Evolutionary conservation across 768 basidiomycete genomes (phyloP), one percentile per base, ranked within the genome.

Genomic region (Collybia nuda): DNA sequence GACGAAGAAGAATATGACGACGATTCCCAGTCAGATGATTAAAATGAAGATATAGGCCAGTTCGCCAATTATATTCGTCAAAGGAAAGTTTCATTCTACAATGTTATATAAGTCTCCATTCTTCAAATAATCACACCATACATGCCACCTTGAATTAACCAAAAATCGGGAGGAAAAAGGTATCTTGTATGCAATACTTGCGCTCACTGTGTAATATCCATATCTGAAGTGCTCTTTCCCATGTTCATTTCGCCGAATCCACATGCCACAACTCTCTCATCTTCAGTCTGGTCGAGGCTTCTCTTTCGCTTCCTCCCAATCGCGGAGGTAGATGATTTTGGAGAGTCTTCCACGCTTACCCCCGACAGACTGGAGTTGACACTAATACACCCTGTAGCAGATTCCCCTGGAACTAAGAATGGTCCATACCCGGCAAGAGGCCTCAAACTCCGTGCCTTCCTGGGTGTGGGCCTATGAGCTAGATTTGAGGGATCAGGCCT

Each of bases 261-360:
- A 19, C 5, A 26, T 29, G 44, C 45, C 21, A 24, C 40, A 9
- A 32, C 14, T 11, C 32, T 32, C 22, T 51, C 47, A n/a, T 36
- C 47, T 15, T 56, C 56, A 3, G 39, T 23, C 2, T 40, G 36
- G 12, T 21, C 35, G 1, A 42, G 5, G 6, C 36, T 49, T 22
- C 54, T 54, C 42, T 57, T 59, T 43, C 56, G 56, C 40, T 61
- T 61, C 8, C n/a, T 26, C 19, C 54, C 52, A 11, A 24, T 24
- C 4, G n/a, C 42, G 2, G 32, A 32, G 7, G 36, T 12, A 12
- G 26, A 24, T 3, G 44, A 35, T 12, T 11, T 15, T 1, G 35
- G 23, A 6, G 37, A 50, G 15, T 36, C 29, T 37, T 1, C 32
- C 24, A 29, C 32, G 21, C 14, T 45, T 40, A 28, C 14, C 38